phyloP scores from a whole-genome alignment of 176 grass and related monocot genomes.

The Tuctoria greenei region DNA sequence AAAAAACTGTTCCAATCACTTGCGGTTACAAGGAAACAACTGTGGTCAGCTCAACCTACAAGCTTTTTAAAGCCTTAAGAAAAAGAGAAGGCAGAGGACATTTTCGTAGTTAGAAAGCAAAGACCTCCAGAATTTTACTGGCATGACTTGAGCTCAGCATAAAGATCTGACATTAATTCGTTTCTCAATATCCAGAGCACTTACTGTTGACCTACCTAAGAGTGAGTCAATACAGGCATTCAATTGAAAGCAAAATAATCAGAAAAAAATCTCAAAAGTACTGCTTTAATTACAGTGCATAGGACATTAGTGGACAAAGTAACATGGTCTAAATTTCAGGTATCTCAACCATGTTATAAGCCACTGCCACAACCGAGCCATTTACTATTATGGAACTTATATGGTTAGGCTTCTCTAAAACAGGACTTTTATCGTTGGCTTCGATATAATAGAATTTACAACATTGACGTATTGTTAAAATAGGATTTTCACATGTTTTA shows the following conservation, averaged over 20 bases:
- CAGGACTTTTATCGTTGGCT: too few species aligned
- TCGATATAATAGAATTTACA: too few species aligned
- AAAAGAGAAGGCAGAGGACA: neutral
- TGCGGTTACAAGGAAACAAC: neutral
- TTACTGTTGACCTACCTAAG: constrained; percentile 1
- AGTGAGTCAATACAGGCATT: neutral
- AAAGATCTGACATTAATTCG: neutral
- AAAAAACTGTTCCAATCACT: neutral
- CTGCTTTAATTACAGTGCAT: neutral
- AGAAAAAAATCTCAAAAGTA: neutral
- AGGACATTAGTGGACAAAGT: neutral
- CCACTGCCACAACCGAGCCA: too few species aligned
- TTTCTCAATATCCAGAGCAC: neutral
- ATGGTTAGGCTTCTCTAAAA: too few species aligned
- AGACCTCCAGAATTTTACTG: neutral
- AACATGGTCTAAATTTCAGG: constrained; percentile 8
- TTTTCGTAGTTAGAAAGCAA: neutral
- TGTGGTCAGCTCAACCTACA: neutral
- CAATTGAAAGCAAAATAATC: neutral
- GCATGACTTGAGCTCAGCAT: neutral
- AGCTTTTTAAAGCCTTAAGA: neutral
- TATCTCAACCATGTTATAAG: neutral
- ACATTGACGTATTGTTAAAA: too few species aligned
- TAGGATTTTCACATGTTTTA: too few species aligned
- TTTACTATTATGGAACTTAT: too few species aligned